phyloP scores from a whole-genome alignment of 108 stramenopile species.

The Fragilaria crotonensis region DNA sequence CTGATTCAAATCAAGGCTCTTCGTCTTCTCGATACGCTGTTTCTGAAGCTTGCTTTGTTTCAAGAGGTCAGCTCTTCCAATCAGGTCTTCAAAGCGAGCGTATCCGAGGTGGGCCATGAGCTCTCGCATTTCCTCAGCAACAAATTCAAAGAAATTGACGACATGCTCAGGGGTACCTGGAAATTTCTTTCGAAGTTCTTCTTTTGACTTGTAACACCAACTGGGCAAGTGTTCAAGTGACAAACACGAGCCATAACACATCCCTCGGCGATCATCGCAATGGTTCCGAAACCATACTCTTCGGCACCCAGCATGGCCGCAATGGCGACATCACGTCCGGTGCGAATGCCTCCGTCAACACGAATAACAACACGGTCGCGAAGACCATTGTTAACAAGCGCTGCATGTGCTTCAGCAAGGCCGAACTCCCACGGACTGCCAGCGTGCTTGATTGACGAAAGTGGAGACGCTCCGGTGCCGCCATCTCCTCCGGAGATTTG shows the following conservation, averaged over 20 bases:
- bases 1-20: conserved; percentile 45
- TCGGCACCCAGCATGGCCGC: conserved; percentile 91
- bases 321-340: conserved; percentile 85
- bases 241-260: conserved; percentile 96
- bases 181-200: conserved; percentile 92
- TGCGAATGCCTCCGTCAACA: conserved; percentile 90
- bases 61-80: conserved; percentile 89
- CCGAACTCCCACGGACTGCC: conserved; percentile 94
- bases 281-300: conserved; percentile 91
- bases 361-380: conserved; percentile 84
- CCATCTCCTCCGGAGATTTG: conserved; percentile 91
- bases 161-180: conserved; percentile 96
- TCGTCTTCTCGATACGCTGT: conserved; percentile 64
- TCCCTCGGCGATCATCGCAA: conserved; percentile 93
- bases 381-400: conserved; percentile 77
- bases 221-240: conserved; percentile 95
- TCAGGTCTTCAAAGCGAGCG: conserved; percentile 85
- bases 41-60: conserved; percentile 55
- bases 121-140: conserved; percentile 87
- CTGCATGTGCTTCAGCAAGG: conserved; percentile 86
- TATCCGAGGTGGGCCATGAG: conserved; percentile 88
- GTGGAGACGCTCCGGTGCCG: conserved; percentile 91
- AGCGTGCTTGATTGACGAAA: conserved; percentile 88
- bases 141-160: conserved; percentile 93
- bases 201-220: conserved; percentile 93